Evolutionary conservation across 179 eudicot genomes (phyloP), one percentile per base, ranked within the genome.

Genomic region (Spinacia oleracea): DNA sequence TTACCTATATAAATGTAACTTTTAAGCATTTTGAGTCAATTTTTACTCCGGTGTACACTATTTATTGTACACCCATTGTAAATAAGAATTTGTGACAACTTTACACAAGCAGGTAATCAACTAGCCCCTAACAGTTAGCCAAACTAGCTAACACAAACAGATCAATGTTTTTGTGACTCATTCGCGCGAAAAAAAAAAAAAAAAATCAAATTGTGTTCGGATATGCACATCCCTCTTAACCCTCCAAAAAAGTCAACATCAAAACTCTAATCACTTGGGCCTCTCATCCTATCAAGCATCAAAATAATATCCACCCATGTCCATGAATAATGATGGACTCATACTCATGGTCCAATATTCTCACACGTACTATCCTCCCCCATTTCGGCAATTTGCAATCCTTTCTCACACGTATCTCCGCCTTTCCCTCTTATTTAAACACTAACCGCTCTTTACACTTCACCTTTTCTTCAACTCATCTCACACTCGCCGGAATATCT

Each of bases 341-440:
- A n/a, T n/a, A n/a, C n/a, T n/a, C n/a, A 34, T 34, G 70, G 70
- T 65, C 70, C 70, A 65, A 65, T 65, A 35, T 20, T 65, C 45
- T 65, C 70, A 35, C 70, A 65, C 70, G 45, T 35, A 14, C 70
- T 2, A 65, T 11, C 35, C 18, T 6, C 4, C 12, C 70, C 21
- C 68, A 64, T n/a, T n/a, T n/a, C n/a, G n/a, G n/a, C n/a, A n/a
- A 65, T 35, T 65, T 60, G 34, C 35, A 60, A 4, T 14, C 53
- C 20, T 16, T 65, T 65, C 14, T 65, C 46, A 8, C 70, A 65
- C 70, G 25, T 65, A 14, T 45, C 45, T 34, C 23, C 35, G 6
- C 5, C 23, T 21, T 64, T 16, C 31, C 8, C 70, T 0, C 70
- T 65, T 65, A 64, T 32, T 64, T 64, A 64, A 64, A 64, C 40